Evolutionary conservation across 352 stramenopile genomes (phyloP), one percentile per base, ranked within the genome.

Genomic region (Pythium insidiosum): DNA sequence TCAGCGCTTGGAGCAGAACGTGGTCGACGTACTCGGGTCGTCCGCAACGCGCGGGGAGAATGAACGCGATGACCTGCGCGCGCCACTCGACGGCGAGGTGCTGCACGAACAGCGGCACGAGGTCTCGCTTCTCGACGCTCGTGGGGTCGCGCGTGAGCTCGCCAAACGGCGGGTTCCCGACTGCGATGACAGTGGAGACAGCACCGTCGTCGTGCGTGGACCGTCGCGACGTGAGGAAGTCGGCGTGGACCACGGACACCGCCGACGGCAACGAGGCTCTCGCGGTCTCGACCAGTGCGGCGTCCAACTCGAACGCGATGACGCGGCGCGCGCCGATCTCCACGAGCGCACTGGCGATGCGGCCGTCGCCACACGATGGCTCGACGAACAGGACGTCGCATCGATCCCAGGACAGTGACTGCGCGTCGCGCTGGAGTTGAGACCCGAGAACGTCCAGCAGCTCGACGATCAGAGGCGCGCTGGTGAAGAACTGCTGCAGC

Each of bases 401-500:
- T 57, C 44, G 21, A n/a, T n/a, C 28, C 28, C 9, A 33, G 9
- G 28, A 9, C 28, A 33, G 6, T 7, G 4, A 52, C n/a, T n/a
- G 9, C 1, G 52, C n/a, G n/a, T 41, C 7, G 9, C 35, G n/a
- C 7, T 23, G 7, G 12, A 73, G 31, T 15, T 60, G 36, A 20
- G 45, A 33, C 2, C 54, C 37, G 25, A 81, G 53, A 24, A 20
- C 42, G 18, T 44, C 22, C 6, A 87, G 28, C 16, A 83, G 59
- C 3, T 66, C 13, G 12, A 72, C 41, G 5, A 88, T 58, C 6
- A 85, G 50, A 10, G 66, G 47, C 10, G 33, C 26, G 15, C 55
- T 76, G 22, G 70, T 87, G 45, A 90, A 88, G 43, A 83, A 90
- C 36, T 90, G 75, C 58, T 87, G 75, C 37, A 87, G 28, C 13